Evolutionary conservation across 441 rosid species (phyloP).

Genomic region (Erodium trifolium): DNA sequence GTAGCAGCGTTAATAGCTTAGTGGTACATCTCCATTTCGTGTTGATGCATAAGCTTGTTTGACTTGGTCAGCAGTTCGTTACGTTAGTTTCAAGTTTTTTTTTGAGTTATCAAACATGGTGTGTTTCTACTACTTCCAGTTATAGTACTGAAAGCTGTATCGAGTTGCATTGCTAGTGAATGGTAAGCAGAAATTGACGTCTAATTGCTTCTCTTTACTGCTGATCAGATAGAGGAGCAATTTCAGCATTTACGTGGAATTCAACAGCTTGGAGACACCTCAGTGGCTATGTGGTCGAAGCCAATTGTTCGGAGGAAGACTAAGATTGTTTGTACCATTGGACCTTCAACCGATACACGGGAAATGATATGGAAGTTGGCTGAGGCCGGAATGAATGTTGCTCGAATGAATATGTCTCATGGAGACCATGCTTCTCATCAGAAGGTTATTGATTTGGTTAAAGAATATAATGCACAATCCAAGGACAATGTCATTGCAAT

Average conservation of each 20-base stretch:
- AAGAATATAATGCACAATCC: slow-evolving; percentile 84
- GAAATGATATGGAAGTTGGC: slow-evolving; percentile 56
- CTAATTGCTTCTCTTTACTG: slow-evolving; percentile 10
- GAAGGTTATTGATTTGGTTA: slow-evolving; percentile 88
- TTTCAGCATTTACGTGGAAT: slow-evolving; percentile 38
- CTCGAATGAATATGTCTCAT: slow-evolving; percentile 92
- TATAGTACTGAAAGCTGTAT: too few relatives aligned
- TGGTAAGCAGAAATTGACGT: neutral
- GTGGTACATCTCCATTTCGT: neutral
- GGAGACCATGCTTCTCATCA: slow-evolving; percentile 96
- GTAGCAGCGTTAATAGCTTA: neutral
- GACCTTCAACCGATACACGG: slow-evolving; percentile 77
- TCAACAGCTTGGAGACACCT: slow-evolving; percentile 54
- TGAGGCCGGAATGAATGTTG: slow-evolving; percentile 57
- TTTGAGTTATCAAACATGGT: neutral
- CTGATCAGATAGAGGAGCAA: slow-evolving; percentile 40
- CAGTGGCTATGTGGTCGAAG: slow-evolving; percentile 68
- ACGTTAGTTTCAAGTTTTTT: neutral
- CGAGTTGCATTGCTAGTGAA: neutral
- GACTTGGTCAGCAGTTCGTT: neutral
- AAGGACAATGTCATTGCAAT: slow-evolving; percentile 88
- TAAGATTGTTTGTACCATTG: slow-evolving; percentile 90
- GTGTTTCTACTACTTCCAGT: neutral
- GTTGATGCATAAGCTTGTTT: neutral
- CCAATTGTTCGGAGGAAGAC: slow-evolving; percentile 78